Base-by-base conservation (phyloP, 1,284 basidiomycete species). In the Ganoderma resinaceum region DNA sequence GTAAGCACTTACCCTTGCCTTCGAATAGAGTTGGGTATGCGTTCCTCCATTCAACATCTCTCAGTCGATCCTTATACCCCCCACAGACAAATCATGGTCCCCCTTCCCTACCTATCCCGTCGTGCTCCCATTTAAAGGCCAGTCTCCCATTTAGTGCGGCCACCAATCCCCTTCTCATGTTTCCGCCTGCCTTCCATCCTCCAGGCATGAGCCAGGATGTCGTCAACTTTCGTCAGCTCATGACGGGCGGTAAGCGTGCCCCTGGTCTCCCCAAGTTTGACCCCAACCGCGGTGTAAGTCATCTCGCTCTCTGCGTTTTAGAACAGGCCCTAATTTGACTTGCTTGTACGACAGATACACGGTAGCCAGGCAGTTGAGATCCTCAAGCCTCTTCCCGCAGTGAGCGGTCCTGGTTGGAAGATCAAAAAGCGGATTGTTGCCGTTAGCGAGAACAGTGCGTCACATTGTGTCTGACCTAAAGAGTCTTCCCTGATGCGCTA, bases 371-470 rank as follows among this genome's bases (percentile, higher is more conserved):
- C 88, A 12, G 90, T 94, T 63, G 88, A 95, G 76, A 84, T 93
- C 43, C 76, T 94, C 65, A 91, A 88, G 77, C 87, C 88, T 33
- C 80, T 94, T 53, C 93, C 91, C 2, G 77, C 84, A 0, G 87
- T 87, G 37, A 91, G 89, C 73, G 91, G 90, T 5, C 80, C 83
- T 20, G 91, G 89, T 8, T 95, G 88, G 91, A 91, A 83, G 76
- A 84, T 87, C 75, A 88, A 82, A 72, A 85, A 81, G 74, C 86
- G 86, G 72, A 86, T 89, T 67, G 88, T 87, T 5, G 87, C 87
- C 66, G 81, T 95, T 23, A 86, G 86, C 63, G 94, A 95, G 81
- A 95, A 95, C 77, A 94, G 93, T 94, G 73, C 61, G 89, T 77
- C 35, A 6, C 31, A 14, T 20, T 23, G 9, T 23, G 9, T 38